Evolutionary conservation across 805 yeast species (phyloP).

Genomic region (Sugiyamaella marilandica): DNA sequence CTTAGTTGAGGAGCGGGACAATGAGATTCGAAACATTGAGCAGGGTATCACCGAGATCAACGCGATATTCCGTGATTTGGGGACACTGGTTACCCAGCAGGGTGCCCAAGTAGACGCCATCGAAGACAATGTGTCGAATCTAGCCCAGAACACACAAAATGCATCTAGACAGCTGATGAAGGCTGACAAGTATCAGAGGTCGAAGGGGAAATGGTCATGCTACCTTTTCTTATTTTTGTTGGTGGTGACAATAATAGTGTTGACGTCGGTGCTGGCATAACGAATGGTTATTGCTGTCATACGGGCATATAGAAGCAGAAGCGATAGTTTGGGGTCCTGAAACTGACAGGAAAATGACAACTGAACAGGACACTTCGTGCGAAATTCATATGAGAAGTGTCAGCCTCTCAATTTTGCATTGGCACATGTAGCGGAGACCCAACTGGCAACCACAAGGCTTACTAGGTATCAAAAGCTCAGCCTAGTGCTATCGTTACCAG

Average conservation of each 20-base stretch:
- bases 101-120: slow-evolving; percentile 80
- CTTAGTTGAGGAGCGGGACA: slow-evolving; percentile 61
- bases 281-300: not conserved
- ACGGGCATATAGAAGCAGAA: too few relatives aligned
- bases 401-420: too few relatives aligned
- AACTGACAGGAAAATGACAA: too few relatives aligned
- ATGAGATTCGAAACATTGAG: slow-evolving; percentile 66
- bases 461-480: too few relatives aligned
- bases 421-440: too few relatives aligned
- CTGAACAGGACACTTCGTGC: too few relatives aligned
- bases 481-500: too few relatives aligned
- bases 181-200: slow-evolving; percentile 71
- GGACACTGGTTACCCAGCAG: slow-evolving; percentile 73
- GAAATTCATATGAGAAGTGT: too few relatives aligned
- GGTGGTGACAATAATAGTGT: slow-evolving; percentile 51
- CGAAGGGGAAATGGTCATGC: slow-evolving; percentile 70
- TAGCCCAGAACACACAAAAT: slow-evolving; percentile 58
- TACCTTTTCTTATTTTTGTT: slow-evolving; percentile 57
- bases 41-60: slow-evolving; percentile 82
- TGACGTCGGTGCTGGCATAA: slow-evolving; percentile 26
- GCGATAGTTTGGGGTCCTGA: too few relatives aligned
- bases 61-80: slow-evolving; percentile 76
- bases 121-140: slow-evolving; percentile 67
- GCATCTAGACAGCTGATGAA: slow-evolving; percentile 66
- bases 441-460: too few relatives aligned